A percentile compares a stretch with the other conserved stretches of the same genome.
Evolutionary conservation across 2,329 filamentous ascomycete genomes (phyloP).

Genomic region (Myriosclerotinia duriaeana): DNA sequence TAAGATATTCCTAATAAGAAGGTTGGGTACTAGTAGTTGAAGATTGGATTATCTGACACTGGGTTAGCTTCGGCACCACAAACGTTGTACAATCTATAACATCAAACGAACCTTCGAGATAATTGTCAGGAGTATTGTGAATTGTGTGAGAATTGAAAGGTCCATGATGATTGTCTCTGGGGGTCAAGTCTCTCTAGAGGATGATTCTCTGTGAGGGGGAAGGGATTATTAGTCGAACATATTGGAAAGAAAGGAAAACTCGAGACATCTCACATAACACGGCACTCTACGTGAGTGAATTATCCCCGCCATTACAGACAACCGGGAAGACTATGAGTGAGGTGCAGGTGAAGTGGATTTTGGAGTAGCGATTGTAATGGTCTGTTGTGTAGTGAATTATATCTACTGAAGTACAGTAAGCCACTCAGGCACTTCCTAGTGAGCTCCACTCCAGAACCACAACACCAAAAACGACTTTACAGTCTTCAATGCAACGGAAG

Average conservation of each 20-base stretch:
- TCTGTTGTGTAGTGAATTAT: background rate
- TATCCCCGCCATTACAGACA: background rate
- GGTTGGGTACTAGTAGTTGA: background rate
- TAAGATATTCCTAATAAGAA: conserved; percentile 7
- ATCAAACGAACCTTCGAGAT: background rate
- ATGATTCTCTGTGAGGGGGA: background rate
- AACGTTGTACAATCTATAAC: background rate
- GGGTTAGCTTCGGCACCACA: background rate
- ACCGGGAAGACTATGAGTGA: background rate
- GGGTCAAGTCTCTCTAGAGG: background rate
- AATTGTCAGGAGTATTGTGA: background rate
- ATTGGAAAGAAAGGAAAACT: background rate
- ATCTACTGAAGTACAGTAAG: background rate
- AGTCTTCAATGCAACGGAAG: background rate
- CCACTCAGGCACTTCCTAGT: too few relatives aligned
- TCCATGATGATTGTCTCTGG: background rate
- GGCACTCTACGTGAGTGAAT: background rate
- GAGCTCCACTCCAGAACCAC: background rate
- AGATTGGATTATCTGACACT: background rate
- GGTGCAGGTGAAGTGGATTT: background rate
- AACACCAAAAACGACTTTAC: background rate
- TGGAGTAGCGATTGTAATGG: background rate
- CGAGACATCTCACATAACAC: background rate
- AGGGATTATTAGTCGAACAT: background rate
- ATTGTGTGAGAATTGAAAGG: background rate